A percentile compares a stretch with the other conserved stretches of the same genome.
These are phyloP conservation scores for Apiotrichum domesticum DNA, from an alignment of 1,284 basidiomycete genomes.

Conservation along the genomic window DNA sequence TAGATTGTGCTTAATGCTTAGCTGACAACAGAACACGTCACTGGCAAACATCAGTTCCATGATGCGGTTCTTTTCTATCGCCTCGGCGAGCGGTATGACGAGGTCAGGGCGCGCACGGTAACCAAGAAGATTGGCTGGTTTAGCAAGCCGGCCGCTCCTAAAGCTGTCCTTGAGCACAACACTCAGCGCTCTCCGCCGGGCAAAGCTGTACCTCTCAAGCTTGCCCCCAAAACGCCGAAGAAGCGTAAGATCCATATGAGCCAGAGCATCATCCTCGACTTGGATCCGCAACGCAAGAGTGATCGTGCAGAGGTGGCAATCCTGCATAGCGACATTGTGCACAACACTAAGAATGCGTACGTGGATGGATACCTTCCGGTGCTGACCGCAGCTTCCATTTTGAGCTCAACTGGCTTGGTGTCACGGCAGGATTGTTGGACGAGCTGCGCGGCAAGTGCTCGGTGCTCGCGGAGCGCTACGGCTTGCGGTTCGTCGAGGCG, in stretches of 20 bases:
- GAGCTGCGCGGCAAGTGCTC: conserved; percentile 81
- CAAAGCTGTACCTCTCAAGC: conserved; percentile 3
- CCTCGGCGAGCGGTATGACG: conserved; percentile 63
- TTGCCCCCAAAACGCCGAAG: conserved; percentile 41
- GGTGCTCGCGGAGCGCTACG: conserved; percentile 79
- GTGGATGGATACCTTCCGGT: conserved; percentile 9
- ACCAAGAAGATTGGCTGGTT: conserved; percentile 34
- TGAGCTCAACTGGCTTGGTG: conserved; percentile 95
- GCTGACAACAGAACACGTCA: conserved; percentile 56
- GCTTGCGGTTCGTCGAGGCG: conserved; percentile 85
- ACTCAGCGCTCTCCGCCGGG: conserved; percentile 11
- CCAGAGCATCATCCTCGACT: conserved; percentile 79
- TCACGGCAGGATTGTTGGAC: conserved; percentile 91
- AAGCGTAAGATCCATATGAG: conserved; percentile 68
- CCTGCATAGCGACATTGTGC: conserved; percentile 84
- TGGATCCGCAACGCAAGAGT: conserved; percentile 72
- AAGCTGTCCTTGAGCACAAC: conserved; percentile 18
- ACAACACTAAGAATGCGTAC: conserved; percentile 74
- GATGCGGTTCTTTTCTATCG: conserved; percentile 79
- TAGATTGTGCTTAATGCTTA: too few relatives aligned
- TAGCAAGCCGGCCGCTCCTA: conserved; percentile 9
- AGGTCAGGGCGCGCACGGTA: not conserved
- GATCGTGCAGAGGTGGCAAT: conserved; percentile 81
- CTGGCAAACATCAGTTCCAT: conserved; percentile 68
- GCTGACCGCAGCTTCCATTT: conserved; percentile 63